Evolutionary conservation across 163 green algal species (phyloP).

Genomic region (Picocystis sp.): DNA sequence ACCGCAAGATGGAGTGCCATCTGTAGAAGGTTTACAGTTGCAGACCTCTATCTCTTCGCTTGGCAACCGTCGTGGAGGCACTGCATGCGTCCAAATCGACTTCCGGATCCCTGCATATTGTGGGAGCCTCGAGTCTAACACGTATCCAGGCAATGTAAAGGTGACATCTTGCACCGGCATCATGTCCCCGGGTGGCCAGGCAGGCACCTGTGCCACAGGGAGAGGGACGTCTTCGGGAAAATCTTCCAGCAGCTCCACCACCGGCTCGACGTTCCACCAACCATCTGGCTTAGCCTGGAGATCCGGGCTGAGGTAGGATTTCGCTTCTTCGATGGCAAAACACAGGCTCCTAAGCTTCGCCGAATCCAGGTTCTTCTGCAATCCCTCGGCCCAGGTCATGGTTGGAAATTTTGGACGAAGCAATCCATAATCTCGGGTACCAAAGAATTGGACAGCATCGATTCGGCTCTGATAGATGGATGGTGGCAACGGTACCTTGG

Average conservation of each 20-base stretch:
- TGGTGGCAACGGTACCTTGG: conserved; percentile 1
- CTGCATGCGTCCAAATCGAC: background rate
- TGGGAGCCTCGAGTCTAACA: background rate
- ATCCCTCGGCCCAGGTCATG: too few species aligned
- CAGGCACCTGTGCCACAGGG: too few species aligned
- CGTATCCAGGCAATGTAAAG: background rate
- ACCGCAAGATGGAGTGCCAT: conserved; percentile 16
- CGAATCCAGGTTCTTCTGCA: too few species aligned
- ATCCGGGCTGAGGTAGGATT: background rate
- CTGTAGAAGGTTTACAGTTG: conserved; percentile 23
- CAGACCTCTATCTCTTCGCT: conserved; percentile 45
- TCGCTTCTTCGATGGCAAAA: too few species aligned
- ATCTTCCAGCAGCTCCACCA: too few species aligned
- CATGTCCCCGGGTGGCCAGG: background rate
- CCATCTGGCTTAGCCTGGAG: conserved; percentile 1
- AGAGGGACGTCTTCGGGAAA: too few species aligned
- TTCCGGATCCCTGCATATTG: background rate
- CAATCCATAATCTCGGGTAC: conserved; percentile 2
- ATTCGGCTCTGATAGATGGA: too few species aligned
- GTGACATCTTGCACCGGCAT: background rate
- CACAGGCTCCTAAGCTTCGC: too few species aligned
- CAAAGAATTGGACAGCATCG: conserved; percentile 6
- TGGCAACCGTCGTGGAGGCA: conserved; percentile 36
- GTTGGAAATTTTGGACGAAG: background rate
- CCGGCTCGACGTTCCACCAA: conserved; percentile 4